These are phyloP conservation scores for Logfia minima DNA, from an alignment of 129 eudicot genomes.

Conservation along the genomic window DNA sequence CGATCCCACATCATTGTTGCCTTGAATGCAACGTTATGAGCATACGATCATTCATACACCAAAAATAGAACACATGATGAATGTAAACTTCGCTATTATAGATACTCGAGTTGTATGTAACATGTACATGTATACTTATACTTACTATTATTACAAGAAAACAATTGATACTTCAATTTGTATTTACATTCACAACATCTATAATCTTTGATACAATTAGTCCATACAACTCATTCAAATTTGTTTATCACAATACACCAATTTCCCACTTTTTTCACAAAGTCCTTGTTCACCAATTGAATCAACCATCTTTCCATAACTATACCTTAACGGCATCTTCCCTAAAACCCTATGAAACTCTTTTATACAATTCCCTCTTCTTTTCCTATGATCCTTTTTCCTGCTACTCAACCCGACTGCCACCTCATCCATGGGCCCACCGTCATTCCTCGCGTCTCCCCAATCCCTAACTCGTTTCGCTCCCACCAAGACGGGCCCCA, in stretches of 20 bases:
- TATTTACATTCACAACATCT: constrained; percentile 5
- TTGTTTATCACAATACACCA: constrained; percentile 68
- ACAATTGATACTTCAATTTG: not conserved
- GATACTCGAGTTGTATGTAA: not conserved
- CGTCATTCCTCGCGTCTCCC: constrained; percentile 89
- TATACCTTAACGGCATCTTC: constrained; percentile 76
- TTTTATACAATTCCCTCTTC: constrained; percentile 82
- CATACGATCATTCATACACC: not conserved
- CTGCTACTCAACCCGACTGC: constrained; percentile 75
- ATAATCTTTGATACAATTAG: not conserved
- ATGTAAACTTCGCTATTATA: not conserved
- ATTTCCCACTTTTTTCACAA: constrained; percentile 68
- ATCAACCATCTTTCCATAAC: constrained; percentile 74
- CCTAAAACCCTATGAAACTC: constrained; percentile 79
- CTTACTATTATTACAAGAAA: not conserved
- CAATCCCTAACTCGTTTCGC: constrained; percentile 72
- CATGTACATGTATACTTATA: not conserved
- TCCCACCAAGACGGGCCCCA: constrained; percentile 67
- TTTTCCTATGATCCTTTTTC: constrained; percentile 76
- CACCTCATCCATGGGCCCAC: constrained; percentile 28
- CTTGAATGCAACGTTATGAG: constrained; percentile 4
- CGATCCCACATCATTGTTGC: constrained; percentile 14
- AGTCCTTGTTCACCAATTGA: constrained; percentile 82
- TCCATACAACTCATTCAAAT: not conserved
- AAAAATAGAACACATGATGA: constrained; percentile 3